Percentiles rank a stretch among this genome's conserved stretches.
phyloP scores from a whole-genome alignment of 768 basidiomycete genomes.

The Wakefieldia striispora region DNA sequence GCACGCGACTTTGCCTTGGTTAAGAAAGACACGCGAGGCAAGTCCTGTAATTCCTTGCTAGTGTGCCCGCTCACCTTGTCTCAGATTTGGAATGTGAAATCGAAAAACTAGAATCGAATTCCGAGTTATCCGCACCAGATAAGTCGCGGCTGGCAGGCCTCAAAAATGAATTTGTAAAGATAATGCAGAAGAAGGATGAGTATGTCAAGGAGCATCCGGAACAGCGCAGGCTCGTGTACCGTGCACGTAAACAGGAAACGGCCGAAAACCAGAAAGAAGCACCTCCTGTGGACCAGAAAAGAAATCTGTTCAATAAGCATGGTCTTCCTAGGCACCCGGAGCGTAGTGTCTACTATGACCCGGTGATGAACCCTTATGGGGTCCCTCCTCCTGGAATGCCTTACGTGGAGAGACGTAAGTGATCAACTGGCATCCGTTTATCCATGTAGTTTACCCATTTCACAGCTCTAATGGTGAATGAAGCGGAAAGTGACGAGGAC shows the following conservation, averaged over 20 bases:
- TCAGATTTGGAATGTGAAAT: slow-evolving; percentile 84
- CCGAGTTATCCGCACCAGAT: slow-evolving; percentile 47
- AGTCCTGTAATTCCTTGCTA: slow-evolving; percentile 9
- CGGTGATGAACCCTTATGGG: slow-evolving; percentile 90
- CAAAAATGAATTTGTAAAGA: slow-evolving; percentile 73
- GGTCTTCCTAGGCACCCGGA: slow-evolving; percentile 90
- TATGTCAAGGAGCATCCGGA: slow-evolving; percentile 94
- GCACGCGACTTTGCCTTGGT: slow-evolving; percentile 85
- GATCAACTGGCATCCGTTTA: not conserved
- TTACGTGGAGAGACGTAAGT: slow-evolving; percentile 84
- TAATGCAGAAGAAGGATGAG: slow-evolving; percentile 86
- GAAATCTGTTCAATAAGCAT: slow-evolving; percentile 76
- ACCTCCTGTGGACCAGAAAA: slow-evolving; percentile 42
- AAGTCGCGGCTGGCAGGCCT: slow-evolving; percentile 67
- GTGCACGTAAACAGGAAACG: slow-evolving; percentile 44
- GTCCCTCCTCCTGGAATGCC: slow-evolving; percentile 96
- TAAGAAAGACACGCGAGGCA: slow-evolving; percentile 91
- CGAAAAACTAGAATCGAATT: slow-evolving; percentile 53
- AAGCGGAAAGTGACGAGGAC: slow-evolving; percentile 64
- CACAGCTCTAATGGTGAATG: slow-evolving; percentile 59
- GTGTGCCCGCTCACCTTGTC: slow-evolving; percentile 6
- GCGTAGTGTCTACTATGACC: slow-evolving; percentile 88
- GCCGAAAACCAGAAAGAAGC: slow-evolving; percentile 42
- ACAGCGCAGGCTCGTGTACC: slow-evolving; percentile 81
- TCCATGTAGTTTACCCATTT: slow-evolving; percentile 2